Evolutionary conservation across 768 basidiomycete genomes (phyloP).

Genomic region (Asterophora lycoperdoides): DNA sequence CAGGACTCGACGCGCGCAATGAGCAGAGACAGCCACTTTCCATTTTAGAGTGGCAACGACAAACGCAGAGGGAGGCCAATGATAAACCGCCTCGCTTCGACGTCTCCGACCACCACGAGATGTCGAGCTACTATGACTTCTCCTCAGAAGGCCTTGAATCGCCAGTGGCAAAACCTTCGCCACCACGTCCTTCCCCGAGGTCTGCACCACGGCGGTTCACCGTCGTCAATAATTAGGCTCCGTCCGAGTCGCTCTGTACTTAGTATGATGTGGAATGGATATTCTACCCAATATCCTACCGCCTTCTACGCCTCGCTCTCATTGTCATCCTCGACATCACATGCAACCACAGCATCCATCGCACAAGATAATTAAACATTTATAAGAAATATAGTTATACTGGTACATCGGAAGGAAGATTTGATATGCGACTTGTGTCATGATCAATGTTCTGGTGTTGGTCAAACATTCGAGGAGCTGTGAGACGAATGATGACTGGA

Average conservation of each 20-base stretch:
- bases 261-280: background rate
- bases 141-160: slow-evolving; percentile 14
- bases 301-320: background rate
- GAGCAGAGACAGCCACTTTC: slow-evolving; percentile 17
- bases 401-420: background rate
- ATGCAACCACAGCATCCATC: background rate
- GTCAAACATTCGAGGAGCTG: background rate
- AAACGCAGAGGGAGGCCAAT: slow-evolving; percentile 23
- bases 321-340: background rate
- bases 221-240: slow-evolving; percentile 27
- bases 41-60: slow-evolving; percentile 28
- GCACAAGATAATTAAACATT: background rate
- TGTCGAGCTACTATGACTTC: slow-evolving; percentile 31
- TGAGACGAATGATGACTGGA: background rate
- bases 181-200: slow-evolving; percentile 19
- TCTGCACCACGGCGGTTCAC: slow-evolving; percentile 24
- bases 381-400: background rate
- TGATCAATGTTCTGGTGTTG: too few relatives aligned
- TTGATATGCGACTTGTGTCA: background rate
- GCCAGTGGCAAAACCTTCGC: slow-evolving; percentile 15
- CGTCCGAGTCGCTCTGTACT: background rate
- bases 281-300: background rate
- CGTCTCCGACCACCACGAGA: slow-evolving; percentile 26
- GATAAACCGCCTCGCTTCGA: slow-evolving; percentile 20
- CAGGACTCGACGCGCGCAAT: slow-evolving; percentile 7